Base-by-base conservation (phyloP, 2,329 filamentous ascomycete species). In the Pseudocercospora eumusae region DNA sequence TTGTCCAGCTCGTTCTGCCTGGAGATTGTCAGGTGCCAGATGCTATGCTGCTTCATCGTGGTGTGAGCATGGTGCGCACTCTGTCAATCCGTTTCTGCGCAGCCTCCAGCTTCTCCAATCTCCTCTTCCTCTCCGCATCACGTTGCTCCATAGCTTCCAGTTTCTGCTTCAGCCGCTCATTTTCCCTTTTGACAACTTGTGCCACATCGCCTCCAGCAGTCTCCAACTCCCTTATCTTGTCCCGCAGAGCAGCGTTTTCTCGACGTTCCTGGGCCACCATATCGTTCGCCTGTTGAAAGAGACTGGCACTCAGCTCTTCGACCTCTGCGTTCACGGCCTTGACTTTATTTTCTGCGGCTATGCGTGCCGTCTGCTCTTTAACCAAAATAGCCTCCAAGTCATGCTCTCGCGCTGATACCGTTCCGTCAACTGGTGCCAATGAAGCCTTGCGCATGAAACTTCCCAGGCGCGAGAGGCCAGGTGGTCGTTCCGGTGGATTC, bases 241-340 rank as follows among this genome's bases (percentile, higher is more conserved):
- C 86, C 77, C 92, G 88, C 33, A 95, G 80, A 70, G 82, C 84
- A 3, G 89, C 89, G 61, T 89, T 80, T 44, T 88, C 88, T 60
- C 86, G 83, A 47, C 91, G 80, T 80, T 95, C 91, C 18, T 83
- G 81, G 1, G 91, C 90, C 20, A 95, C 91, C 91, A 95, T 95
- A 77, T 92, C 87, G 74, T 95, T 95, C 56, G 91, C 91, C 78
- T 93, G 88, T 77, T 90, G 87, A 74, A 95, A 95, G 58, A 95
- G 78, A 56, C 83, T 84, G 20, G 85, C 88, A 71, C 85, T 90
- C 66, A 95, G 79, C 77, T 95, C 91, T 76, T 93, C 91, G 20
- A 93, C 83, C 78, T 95, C 91, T 11, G 80, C 82, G 70, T 85
- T 87, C 56, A 90, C 88, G 55, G 86, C 84, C 66, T 82, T 82